These are phyloP conservation scores for Neofusicoccum parvum DNA, from an alignment of 2,329 filamentous ascomycete species.

Conservation along the genomic window DNA sequence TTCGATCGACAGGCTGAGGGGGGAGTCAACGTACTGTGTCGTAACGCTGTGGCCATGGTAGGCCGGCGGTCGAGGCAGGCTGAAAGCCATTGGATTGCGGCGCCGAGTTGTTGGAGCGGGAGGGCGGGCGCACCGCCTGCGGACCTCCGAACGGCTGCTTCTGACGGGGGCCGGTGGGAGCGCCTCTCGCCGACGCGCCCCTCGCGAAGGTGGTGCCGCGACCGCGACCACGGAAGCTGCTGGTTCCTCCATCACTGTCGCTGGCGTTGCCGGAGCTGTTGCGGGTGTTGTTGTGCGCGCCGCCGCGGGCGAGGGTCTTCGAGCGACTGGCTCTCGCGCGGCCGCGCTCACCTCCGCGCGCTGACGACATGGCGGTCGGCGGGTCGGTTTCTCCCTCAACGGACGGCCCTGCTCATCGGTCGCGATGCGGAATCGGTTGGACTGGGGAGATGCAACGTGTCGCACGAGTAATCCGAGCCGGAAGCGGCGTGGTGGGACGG, in stretches of 20 bases:
- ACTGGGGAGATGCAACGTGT: not conserved
- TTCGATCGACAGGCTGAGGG: not conserved
- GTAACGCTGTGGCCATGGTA: slow-evolving; percentile 15
- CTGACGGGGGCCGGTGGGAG: slow-evolving; percentile 4
- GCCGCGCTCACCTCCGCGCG: slow-evolving; percentile 22
- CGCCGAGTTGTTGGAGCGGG: slow-evolving; percentile 4
- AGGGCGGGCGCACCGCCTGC: not conserved
- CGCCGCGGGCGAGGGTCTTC: not conserved
- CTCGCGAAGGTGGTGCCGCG: not conserved
- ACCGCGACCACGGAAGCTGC: not conserved
- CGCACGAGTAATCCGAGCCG: not conserved
- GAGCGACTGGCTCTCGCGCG: slow-evolving; percentile 5
- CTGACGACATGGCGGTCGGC: slow-evolving; percentile 22
- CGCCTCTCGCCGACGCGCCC: slow-evolving; percentile 9
- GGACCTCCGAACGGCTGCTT: slow-evolving; percentile 10
- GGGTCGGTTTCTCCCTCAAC: slow-evolving; percentile 7
- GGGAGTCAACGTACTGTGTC: slow-evolving; percentile 19
- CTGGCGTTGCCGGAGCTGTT: slow-evolving; percentile 1
- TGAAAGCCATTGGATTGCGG: not conserved
- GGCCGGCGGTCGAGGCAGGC: slow-evolving; percentile 10
- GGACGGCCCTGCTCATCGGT: not conserved
- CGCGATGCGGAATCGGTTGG: not conserved
- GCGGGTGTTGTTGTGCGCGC: not conserved
- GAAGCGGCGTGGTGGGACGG: not conserved
- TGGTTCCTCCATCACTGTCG: slow-evolving; percentile 11